These are phyloP conservation scores for Telopea speciosissima DNA, from an alignment of 177 flowering plant genomes.

Conservation along the genomic window DNA sequence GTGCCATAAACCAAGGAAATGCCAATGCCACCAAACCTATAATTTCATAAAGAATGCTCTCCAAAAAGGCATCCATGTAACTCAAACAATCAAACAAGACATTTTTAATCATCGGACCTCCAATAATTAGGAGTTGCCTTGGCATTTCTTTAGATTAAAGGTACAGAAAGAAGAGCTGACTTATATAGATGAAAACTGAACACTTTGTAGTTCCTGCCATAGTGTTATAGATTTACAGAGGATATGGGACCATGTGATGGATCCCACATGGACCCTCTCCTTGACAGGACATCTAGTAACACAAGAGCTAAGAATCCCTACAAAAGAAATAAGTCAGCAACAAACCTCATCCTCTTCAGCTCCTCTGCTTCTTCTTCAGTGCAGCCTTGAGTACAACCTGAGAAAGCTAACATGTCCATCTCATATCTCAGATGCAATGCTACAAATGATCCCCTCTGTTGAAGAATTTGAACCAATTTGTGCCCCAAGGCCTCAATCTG, in stretches of 20 bases:
- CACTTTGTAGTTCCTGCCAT: too few relatives aligned
- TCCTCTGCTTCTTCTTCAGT: conserved; percentile 74
- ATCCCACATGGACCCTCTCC: neutral
- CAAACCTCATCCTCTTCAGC: conserved; percentile 80
- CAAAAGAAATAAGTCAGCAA: conserved; percentile 1
- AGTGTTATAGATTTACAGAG: too few relatives aligned
- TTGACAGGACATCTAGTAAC: neutral
- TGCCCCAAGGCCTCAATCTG: conserved; percentile 76
- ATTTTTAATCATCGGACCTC: too few relatives aligned
- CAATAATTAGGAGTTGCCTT: too few relatives aligned
- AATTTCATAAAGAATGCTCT: neutral
- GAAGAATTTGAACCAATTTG: conserved; percentile 67
- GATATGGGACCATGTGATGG: too few relatives aligned
- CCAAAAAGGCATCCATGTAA: neutral
- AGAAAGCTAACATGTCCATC: conserved; percentile 99
- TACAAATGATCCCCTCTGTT: conserved; percentile 64
- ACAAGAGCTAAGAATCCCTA: neutral
- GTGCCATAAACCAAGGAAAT: neutral
- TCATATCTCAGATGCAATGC: conserved; percentile 97
- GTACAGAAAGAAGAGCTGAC: too few relatives aligned
- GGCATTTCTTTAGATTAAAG: too few relatives aligned
- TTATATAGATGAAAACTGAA: too few relatives aligned
- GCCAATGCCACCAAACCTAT: neutral
- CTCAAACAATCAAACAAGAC: neutral
- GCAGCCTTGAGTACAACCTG: conserved; percentile 98